Base-by-base conservation (phyloP, 202 grass and related monocot genomes). In the Sporobolus alterniflorus region DNA sequence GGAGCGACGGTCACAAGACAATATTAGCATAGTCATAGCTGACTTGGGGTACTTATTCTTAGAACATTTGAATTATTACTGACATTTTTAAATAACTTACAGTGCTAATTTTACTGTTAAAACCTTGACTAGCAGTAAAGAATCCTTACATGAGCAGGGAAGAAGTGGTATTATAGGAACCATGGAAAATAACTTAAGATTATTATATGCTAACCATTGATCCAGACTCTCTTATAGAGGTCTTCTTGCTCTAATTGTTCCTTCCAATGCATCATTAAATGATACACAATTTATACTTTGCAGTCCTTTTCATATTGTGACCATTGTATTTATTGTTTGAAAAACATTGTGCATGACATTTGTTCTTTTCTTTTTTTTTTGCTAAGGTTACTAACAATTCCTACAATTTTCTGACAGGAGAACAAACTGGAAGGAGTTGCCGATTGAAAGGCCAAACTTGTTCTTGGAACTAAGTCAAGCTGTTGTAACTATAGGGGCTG, bases 1-100 rank as follows among this genome's bases (percentile, higher is more conserved):
- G 96, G 93, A 96, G 77, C 64, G 57, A 75, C 64, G 76, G 54
- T 96, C 96, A 52, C 81, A 96, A 89, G 96, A 96, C 89, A 99
- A 99, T 49, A 87, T 94, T 75, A 99, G 96, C 85, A 89, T 96
- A 81, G 71, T 94, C 82, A 96, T 99, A 75, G 96, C 93, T 87
- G 93, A 99, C 56, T 87, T 99, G 87, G 93, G 96, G 91, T 99
- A 94, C 24, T 81, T 59, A 16, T 82, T 77, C 73, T 52, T 70
- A 73, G 43, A 79, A 74, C 50, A 67, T 83, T 56, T 36, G 16
- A 6, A 9, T 12, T 57, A 24, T 16, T 29, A 7, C 31, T 60
- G 12, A 4, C 5, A 62, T 30, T 60, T 57, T 28, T 60, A 60
- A 60, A 60, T 60, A 29, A n/a, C 25, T 60, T 3, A 11, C 12